A percentile compares a stretch with the other conserved stretches of the same genome.
Evolutionary conservation across 1,139 yeast species (phyloP).

Genomic region (Tardiomyces depauwii): DNA sequence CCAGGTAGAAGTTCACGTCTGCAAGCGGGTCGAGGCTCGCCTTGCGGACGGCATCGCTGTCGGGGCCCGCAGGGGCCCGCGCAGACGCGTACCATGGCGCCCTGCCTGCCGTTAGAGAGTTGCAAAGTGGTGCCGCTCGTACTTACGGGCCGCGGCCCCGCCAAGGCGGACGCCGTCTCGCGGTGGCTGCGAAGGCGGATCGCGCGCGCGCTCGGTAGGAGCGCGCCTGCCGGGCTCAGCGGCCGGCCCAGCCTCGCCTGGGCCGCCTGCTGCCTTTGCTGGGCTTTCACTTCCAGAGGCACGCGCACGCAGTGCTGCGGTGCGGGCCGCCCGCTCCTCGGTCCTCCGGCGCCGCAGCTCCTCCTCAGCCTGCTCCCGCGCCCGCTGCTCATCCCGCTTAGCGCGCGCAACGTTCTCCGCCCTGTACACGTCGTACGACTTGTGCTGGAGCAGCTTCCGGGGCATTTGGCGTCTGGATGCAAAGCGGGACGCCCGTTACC

Average conservation of each 20-base stretch:
- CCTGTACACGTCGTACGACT: constrained; percentile 23
- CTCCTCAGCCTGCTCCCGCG: constrained; percentile 9
- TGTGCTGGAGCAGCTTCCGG: constrained; percentile 19
- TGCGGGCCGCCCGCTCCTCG: constrained; percentile 7
- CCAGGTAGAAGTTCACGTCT: neutral
- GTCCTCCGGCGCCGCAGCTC: constrained; percentile 5
- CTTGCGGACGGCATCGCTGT: neutral
- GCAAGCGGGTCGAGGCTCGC: neutral
- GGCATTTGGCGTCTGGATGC: constrained; percentile 14
- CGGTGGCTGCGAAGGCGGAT: too few relatives aligned
- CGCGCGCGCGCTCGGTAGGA: too few relatives aligned
- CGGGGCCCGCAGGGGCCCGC: neutral
- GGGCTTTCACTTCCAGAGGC: neutral
- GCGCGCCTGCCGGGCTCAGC: constrained; percentile 43
- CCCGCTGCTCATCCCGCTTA: constrained; percentile 19
- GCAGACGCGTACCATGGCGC: neutral
- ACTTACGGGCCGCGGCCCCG: neutral
- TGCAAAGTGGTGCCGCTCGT: neutral
- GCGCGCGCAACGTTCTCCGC: constrained; percentile 21
- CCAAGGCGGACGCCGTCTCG: neutral
- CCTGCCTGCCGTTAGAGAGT: neutral
- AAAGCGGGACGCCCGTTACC: too few relatives aligned
- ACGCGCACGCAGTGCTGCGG: neutral
- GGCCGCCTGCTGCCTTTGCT: too few relatives aligned
- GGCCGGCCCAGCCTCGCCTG: constrained; percentile 39